These are phyloP conservation scores for Rhizodiscina lignyota DNA, from an alignment of 495 filamentous ascomycete genomes.

Conservation along the genomic window DNA sequence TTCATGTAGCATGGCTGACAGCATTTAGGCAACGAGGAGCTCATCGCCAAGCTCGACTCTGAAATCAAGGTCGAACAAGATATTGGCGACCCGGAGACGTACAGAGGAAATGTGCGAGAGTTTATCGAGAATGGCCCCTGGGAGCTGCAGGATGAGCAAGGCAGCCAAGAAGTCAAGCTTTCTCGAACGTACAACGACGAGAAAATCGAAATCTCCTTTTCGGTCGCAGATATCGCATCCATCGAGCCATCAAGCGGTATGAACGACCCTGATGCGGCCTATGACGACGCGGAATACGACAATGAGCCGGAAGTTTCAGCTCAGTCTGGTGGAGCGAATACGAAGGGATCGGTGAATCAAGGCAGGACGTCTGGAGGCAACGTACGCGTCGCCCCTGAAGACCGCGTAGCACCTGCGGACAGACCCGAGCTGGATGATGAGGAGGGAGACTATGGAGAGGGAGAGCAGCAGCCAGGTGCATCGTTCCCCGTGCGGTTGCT, in stretches of 20 bases:
- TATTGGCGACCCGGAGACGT: constrained; percentile 35
- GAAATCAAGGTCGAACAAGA: constrained; percentile 53
- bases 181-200: constrained; percentile 75
- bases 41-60: constrained; percentile 59
- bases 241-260: too few species aligned
- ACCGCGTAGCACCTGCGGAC: constrained; percentile 40
- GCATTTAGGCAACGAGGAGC: constrained; percentile 55
- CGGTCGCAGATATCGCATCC: constrained; percentile 82
- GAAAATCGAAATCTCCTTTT: constrained; percentile 82
- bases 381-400: constrained; percentile 39
- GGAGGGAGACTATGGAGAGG: constrained; percentile 19
- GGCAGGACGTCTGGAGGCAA: constrained; percentile 29
- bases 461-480: constrained; percentile 26
- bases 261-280: constrained; percentile 22
- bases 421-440: constrained; percentile 31
- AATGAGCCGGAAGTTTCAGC: background rate
- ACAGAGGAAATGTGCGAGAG: constrained; percentile 48
- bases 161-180: constrained; percentile 75
- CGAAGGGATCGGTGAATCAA: constrained; percentile 37
- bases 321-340: constrained; percentile 31
- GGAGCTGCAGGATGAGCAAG: constrained; percentile 60
- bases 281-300: constrained; percentile 19
- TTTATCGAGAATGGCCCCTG: constrained; percentile 60
- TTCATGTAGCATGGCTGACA: too few species aligned
- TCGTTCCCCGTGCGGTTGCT: constrained; percentile 71